Conservation (phyloP, 202 grass and related monocot genomes). For the Digitaria exilis region DNA sequence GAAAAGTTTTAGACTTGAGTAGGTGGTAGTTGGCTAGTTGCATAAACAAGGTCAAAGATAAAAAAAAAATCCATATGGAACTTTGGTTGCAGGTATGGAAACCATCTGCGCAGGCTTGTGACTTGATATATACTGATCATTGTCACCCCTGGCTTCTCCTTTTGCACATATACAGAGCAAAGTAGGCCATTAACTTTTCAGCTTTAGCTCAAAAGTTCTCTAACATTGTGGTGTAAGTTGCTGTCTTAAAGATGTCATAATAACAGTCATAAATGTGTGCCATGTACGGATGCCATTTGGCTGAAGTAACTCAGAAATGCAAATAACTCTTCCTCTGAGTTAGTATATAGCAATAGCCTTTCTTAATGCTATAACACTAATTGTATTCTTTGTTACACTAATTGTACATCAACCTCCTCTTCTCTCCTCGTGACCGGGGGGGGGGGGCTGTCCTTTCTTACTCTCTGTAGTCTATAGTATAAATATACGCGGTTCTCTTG, state of each 20-base stretch:
- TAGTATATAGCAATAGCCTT: background rate
- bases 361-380: no score
- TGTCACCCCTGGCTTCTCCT: conserved; percentile 33
- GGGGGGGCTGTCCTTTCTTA: no score
- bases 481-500: no score
- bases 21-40: background rate
- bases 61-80: background rate
- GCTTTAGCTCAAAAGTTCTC: conserved; percentile 9
- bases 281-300: background rate
- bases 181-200: conserved; percentile 6
- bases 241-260: background rate
- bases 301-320: conserved; percentile 1
- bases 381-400: no score
- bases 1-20: background rate
- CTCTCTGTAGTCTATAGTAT: no score
- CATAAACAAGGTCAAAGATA: conserved; percentile 4
- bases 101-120: background rate
- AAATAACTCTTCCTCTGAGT: conserved; percentile 12
- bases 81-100: conserved; percentile 27
- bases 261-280: background rate
- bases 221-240: background rate
- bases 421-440: no score
- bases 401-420: no score
- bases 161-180: conserved; percentile 32
- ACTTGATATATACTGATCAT: conserved; percentile 31